Evolutionary conservation across 345 rosid species (phyloP), one percentile per base, ranked within the genome.

Genomic region (Angophora floribunda): DNA sequence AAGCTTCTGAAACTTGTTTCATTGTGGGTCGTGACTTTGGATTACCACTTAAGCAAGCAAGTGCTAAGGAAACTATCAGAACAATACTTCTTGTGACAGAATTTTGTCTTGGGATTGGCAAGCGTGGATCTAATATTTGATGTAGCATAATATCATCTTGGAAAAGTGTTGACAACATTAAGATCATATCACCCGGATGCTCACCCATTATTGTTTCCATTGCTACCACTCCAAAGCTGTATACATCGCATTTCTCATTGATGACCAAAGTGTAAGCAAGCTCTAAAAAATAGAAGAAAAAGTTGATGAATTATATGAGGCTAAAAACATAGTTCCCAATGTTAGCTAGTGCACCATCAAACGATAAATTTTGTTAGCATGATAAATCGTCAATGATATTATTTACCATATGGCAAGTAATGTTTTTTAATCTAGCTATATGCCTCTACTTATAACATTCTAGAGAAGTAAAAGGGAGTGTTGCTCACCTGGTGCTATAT

Each of bases 221-320:
- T 5, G 57, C 41, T 51, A 89, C 85, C 3, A 91, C 90, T 32
- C 91, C 90, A 55, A 89, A 89, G 65, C 90, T 91, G 30, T 87
- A 91, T 6, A 88, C 87, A 16, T 91, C 91, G 7, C 89, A 85
- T 79, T 89, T 91, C 89, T 91, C 88, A 11, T 59, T 89, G 12
- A 88, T 67, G 53, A 82, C 65, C 90, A 89, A 70, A 32, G 90
- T 88, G 79, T 88, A 91, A 26, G 91, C 90, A 55, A 91, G 80
- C 87, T 91, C 90, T 91, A 65, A 55, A 22, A 22, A 55, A 55
- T 52, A 16, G 55, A 52, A 52, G 21, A 55, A 55, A 51, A 51
- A 2, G 55, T 52, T n/a, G 30, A 65, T 44, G 14, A 4, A 85
- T 30, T 28, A 51, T 7, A 50, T 21, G 61, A 55, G 61, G 61